A percentile compares a stretch with the other conserved stretches of the same genome.
Conservation (phyloP, 116 monocot genomes). For the Cymodocea nodosa region DNA sequence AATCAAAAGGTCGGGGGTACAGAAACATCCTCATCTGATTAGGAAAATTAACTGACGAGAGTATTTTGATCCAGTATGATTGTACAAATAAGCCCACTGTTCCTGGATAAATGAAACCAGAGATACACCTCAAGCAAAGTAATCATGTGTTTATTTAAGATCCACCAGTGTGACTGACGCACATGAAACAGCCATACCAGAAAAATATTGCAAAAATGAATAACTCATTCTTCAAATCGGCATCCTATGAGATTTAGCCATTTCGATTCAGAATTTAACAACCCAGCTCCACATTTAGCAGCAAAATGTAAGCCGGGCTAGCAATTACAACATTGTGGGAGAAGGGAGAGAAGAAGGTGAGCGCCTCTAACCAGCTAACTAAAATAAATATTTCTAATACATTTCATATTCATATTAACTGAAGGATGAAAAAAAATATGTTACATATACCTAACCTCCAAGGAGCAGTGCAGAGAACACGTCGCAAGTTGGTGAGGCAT, state of each 20-base stretch:
- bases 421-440: constrained; percentile 8
- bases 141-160: too few relatives aligned
- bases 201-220: neutral
- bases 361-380: neutral
- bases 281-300: neutral
- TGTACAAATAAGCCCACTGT: too few relatives aligned
- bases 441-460: constrained; percentile 1
- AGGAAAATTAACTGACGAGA: too few relatives aligned
- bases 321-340: constrained; percentile 3
- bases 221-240: neutral
- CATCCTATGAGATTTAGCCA: neutral
- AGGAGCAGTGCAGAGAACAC: neutral
- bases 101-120: too few relatives aligned
- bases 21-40: too few relatives aligned
- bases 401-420: constrained; percentile 5
- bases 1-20: too few relatives aligned
- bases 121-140: too few relatives aligned
- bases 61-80: too few relatives aligned
- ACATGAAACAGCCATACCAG: too few relatives aligned
- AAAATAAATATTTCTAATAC: constrained; percentile 6
- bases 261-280: neutral
- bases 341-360: neutral
- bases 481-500: neutral
- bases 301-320: neutral
- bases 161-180: too few relatives aligned